Conservation (phyloP, 495 filamentous ascomycete species). For the Penicillium lividum region DNA sequence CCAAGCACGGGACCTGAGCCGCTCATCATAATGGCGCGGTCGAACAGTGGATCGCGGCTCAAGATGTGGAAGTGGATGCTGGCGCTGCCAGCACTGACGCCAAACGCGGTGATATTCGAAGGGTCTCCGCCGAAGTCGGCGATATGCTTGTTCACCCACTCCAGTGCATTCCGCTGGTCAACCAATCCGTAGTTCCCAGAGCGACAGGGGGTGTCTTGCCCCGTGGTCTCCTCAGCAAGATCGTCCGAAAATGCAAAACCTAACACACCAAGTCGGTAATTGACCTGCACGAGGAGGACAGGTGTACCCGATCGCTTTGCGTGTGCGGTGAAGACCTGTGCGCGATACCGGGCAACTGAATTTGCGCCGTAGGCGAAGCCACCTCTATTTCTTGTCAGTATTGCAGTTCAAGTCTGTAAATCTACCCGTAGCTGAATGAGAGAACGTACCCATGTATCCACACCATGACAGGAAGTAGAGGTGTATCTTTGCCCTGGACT, state of each 20-base stretch:
- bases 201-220: neutral
- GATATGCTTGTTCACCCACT: constrained; percentile 15
- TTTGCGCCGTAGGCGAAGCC: constrained; percentile 13
- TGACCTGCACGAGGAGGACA: constrained; percentile 7
- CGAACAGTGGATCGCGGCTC: constrained; percentile 6
- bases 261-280: constrained; percentile 8
- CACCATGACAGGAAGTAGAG: constrained; percentile 46
- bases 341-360: constrained; percentile 11
- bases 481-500: constrained; percentile 29
- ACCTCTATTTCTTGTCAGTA: neutral
- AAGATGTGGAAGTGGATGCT: constrained; percentile 11
- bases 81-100: constrained; percentile 12
- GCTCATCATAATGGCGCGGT: constrained; percentile 13
- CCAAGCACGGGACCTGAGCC: constrained; percentile 2
- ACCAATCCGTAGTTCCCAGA: constrained; percentile 9
- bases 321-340: neutral
- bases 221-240: constrained; percentile 1
- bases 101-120: constrained; percentile 9
- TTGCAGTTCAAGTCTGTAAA: no score
- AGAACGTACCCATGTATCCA: constrained; percentile 16
- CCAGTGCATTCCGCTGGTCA: constrained; percentile 13
- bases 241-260: constrained; percentile 8
- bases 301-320: constrained; percentile 4
- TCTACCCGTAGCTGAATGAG: no score
- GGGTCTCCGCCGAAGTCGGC: constrained; percentile 12